These are phyloP conservation scores for Hanseniaspora singularis DNA, from an alignment of 805 yeast genomes.

Conservation along the genomic window DNA sequence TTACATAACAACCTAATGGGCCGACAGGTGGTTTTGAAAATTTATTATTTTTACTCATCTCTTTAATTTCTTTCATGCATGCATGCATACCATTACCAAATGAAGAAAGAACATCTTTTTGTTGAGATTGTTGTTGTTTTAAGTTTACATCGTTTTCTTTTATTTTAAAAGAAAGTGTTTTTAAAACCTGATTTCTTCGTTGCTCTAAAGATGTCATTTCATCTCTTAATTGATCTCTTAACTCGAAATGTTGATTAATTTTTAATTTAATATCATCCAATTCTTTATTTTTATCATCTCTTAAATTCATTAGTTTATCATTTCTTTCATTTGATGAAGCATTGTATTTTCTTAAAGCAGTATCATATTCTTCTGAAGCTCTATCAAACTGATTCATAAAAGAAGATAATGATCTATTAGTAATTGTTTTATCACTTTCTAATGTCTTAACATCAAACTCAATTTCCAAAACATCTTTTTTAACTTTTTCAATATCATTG, in stretches of 20 bases:
- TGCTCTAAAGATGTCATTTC: constrained; percentile 24
- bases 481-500: no score
- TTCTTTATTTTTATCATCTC: constrained; percentile 21
- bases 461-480: no score
- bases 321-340: constrained; percentile 20
- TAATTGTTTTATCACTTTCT: no score
- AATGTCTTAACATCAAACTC: neutral
- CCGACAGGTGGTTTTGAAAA: constrained; percentile 56
- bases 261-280: constrained; percentile 20
- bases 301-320: constrained; percentile 23
- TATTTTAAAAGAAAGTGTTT: neutral
- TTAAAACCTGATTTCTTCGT: constrained; percentile 17
- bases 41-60: constrained; percentile 21
- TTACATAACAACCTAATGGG: constrained; percentile 58
- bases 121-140: constrained; percentile 18
- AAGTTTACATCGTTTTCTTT: neutral
- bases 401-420: neutral
- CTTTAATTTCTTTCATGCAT: constrained; percentile 34
- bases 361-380: constrained; percentile 18
- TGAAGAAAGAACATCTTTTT: constrained; percentile 31
- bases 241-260: constrained; percentile 20
- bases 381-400: constrained; percentile 19
- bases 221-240: constrained; percentile 19
- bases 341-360: constrained; percentile 19
- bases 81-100: constrained; percentile 39